A percentile compares a stretch with the other conserved stretches of the same genome.
These are phyloP conservation scores for Auriscalpium vulgare DNA, from an alignment of 768 basidiomycete species.

Conservation along the genomic window DNA sequence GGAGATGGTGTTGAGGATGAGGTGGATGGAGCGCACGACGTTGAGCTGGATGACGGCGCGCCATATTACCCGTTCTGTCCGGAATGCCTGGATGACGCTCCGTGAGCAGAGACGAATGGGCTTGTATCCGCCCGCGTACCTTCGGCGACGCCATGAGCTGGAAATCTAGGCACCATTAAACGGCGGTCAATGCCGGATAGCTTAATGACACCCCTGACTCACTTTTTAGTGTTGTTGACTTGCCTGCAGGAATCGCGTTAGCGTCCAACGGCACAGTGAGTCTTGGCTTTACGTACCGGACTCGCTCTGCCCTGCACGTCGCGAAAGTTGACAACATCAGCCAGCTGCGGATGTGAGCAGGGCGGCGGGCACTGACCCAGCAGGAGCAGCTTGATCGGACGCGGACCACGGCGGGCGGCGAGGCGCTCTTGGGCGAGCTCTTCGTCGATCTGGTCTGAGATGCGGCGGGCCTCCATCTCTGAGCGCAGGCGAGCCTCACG, in stretches of 20 bases:
- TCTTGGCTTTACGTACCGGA: constrained; percentile 18
- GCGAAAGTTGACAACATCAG: not conserved
- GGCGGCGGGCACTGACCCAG: constrained; percentile 20
- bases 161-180: constrained; percentile 41
- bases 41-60: constrained; percentile 66
- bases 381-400: constrained; percentile 28
- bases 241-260: constrained; percentile 18
- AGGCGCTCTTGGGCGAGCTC: constrained; percentile 24
- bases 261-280: not conserved
- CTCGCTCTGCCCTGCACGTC: constrained; percentile 23
- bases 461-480: constrained; percentile 49
- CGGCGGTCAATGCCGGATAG: not conserved
- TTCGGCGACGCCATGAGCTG: constrained; percentile 56
- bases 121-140: constrained; percentile 1
- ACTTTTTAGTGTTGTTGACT: constrained; percentile 33
- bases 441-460: constrained; percentile 44
- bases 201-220: constrained; percentile 5
- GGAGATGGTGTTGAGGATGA: constrained; percentile 31
- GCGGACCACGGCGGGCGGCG: constrained; percentile 20
- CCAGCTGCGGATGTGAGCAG: not conserved
- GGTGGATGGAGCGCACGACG: constrained; percentile 34
- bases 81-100: constrained; percentile 31
- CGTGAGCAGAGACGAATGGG: not conserved
- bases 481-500: constrained; percentile 33
- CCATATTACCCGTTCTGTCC: constrained; percentile 70